Evolutionary conservation across 352 stramenopile species (phyloP).

Genomic region (Phytophthora tentaculata): DNA sequence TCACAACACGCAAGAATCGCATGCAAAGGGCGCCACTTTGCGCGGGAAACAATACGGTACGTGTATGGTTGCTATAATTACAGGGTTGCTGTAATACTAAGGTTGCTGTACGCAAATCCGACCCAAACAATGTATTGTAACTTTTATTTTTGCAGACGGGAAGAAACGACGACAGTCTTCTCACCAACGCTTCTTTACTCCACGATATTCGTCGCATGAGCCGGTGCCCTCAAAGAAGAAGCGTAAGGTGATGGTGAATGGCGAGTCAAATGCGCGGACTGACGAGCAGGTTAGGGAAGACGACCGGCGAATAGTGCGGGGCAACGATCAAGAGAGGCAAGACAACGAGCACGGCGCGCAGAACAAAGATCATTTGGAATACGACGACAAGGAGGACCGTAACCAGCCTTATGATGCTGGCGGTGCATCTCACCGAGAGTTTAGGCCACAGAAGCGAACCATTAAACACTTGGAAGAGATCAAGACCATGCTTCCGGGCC

Average conservation of each 20-base stretch:
- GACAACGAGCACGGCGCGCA: neutral
- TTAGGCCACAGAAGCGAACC: neutral
- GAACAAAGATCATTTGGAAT: too few relatives aligned
- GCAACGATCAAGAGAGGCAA: neutral
- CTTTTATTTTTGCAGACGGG: too few relatives aligned
- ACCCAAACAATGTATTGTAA: too few relatives aligned
- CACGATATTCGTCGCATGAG: neutral
- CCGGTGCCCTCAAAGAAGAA: neutral
- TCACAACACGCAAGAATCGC: neutral
- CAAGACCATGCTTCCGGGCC: neutral
- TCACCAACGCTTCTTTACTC: neutral
- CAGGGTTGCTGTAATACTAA: neutral
- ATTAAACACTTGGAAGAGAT: neutral
- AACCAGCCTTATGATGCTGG: too few relatives aligned
- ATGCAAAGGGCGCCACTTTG: neutral
- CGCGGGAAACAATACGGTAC: neutral
- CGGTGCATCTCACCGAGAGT: too few relatives aligned
- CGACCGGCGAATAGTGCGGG: neutral
- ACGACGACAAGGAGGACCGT: too few relatives aligned
- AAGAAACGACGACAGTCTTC: neutral
- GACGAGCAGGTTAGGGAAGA: too few relatives aligned
- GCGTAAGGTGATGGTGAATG: neutral
- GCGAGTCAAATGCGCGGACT: too few relatives aligned
- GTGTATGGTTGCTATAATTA: neutral
- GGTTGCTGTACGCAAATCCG: too few relatives aligned